Base-by-base conservation (phyloP, 2,329 filamentous ascomycete species). In the Beauveria rudraprayagi region DNA sequence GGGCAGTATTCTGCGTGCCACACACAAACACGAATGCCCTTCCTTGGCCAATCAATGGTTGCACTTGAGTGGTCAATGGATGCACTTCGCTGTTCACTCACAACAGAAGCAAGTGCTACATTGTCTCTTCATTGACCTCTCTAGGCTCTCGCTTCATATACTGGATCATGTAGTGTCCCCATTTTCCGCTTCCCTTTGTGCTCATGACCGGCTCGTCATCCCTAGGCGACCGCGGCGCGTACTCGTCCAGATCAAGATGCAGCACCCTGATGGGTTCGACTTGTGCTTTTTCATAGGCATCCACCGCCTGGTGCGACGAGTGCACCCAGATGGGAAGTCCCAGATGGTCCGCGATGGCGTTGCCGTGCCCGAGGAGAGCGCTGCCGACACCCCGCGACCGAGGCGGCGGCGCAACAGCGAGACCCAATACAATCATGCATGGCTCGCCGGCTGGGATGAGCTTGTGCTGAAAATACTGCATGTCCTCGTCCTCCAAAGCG, bases 231-330 rank as follows among this genome's bases (percentile, higher is more conserved):
- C 62, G 52, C 30, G 62, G 62, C 44, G 62, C 62, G 41, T 59
- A 63, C 52, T 62, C 62, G 40, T 63, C 62, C 53, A 63, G 40
- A 19, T 63, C 52, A 3, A 63, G 30, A 16, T 57, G 60, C 19
- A 63, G 60, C 28, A 24, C 48, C 19, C 56, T 37, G 26, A 63
- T 56, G 24, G 56, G 40, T 52, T 53, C 56, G 44, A 63, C 62
- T 9, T 56, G 56, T n/a, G 37, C 43, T 44, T 62, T 64, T 19
- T 37, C 34, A 34, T 64, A 64, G 2, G 62, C 62, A 8, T 57
- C 30, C 22, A 60, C 58, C 40, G 62, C 62, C 61, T 64, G 62
- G 7, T 64, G 60, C 47, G 62, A 64, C 16, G 53, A 62, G 41
- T 64, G 60, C 28, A 64, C 60, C 52, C 57, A 62, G 22, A 61